These are phyloP conservation scores for Lepidopterella palustris DNA, from an alignment of 495 filamentous ascomycete genomes.

Conservation along the genomic window DNA sequence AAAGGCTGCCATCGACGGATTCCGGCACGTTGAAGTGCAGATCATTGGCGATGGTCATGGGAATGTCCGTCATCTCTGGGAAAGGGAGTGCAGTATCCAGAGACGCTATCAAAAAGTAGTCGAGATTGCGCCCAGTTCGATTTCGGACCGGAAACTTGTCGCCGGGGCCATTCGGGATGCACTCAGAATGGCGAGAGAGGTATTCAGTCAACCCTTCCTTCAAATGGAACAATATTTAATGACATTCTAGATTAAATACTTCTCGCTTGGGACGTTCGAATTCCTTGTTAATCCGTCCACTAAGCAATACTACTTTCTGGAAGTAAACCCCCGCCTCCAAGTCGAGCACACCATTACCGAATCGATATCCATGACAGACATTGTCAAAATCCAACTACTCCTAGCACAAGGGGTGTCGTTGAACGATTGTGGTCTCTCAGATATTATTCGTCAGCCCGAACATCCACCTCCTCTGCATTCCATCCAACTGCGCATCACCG, in stretches of 20 bases:
- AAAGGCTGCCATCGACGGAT: conserved; percentile 38
- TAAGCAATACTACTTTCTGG: conserved; percentile 35
- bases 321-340: conserved; percentile 40
- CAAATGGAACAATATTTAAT: neutral
- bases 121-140: conserved; percentile 42
- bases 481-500: conserved; percentile 53
- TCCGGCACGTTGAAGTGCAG: conserved; percentile 40
- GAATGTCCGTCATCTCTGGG: conserved; percentile 37
- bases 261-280: conserved; percentile 38
- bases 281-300: conserved; percentile 37
- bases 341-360: conserved; percentile 53
- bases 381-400: conserved; percentile 47
- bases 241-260: conserved; percentile 30
- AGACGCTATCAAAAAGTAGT: conserved; percentile 39
- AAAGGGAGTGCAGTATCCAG: conserved; percentile 40
- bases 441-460: conserved; percentile 24
- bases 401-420: conserved; percentile 49
- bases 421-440: conserved; percentile 38
- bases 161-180: conserved; percentile 35
- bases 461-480: conserved; percentile 39
- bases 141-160: conserved; percentile 37
- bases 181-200: conserved; percentile 34
- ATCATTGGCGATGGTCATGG: conserved; percentile 37
- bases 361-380: conserved; percentile 32
- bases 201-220: conserved; percentile 2